Evolutionary conservation across 1,284 basidiomycete genomes (phyloP), one percentile per base, ranked within the genome.

Genomic region (Cryptococcus sp.): DNA sequence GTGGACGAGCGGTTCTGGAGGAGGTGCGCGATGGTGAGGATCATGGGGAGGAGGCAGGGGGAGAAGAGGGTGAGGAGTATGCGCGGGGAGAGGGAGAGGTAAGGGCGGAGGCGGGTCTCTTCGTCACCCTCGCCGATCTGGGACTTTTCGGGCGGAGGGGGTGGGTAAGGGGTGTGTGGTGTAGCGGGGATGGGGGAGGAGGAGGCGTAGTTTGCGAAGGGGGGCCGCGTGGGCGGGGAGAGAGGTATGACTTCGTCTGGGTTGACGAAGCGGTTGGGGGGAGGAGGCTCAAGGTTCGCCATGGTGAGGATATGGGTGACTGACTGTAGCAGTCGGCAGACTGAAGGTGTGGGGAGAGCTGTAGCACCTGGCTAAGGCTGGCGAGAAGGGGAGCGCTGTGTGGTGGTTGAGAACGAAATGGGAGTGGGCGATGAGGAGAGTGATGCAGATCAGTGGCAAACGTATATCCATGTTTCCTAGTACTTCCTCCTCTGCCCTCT

Each of bases 1-100:
- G 80, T 81, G 1, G 72, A 73, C 1, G 65, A 61, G 3, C 87
- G 82, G 11, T 91, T 91, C 13, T 87, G 73, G 57, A 87, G 81
- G 36, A 96, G 81, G 50, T 90, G 83, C 65, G 91, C 89, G 35
- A 86, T 87, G 69, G 94, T 84, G 70, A 96, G 91, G 62, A 93
- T 73, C 57, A 96, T 84, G 11, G 91, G 91, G 38, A 95, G 79
- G 28, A 95, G 84, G 8, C 78, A 72, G 1, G 79, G 78, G 1
- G 78, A 78, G 39, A 81, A 86, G 84, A 90, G 88, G 64, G 89
- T 83, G 21, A 95, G 83, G 23, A 88, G 87, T 46, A 94, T 83
- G 42, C 91, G 82, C 62, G 94, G 86, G 23, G 84, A 81, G 13
- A 94, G 85, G 56, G 87, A 83, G 39, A 96, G 85, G 74, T 91